Conservation (phyloP, 2,329 filamentous ascomycete genomes). For the Dothideomycetes sp. region DNA sequence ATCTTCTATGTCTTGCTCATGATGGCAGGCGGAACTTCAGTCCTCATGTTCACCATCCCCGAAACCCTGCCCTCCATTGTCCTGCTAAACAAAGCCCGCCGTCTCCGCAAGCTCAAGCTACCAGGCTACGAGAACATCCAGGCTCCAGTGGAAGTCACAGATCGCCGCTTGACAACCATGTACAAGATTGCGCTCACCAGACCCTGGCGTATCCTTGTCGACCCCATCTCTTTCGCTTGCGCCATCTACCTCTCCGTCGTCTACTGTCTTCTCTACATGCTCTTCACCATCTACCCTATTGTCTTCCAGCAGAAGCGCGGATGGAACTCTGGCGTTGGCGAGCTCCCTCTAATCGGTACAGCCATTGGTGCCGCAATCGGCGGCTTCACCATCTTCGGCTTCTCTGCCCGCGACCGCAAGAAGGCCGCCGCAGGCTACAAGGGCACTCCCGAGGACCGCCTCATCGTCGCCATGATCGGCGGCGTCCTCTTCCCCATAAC, state of each 20-base stretch:
- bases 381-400: conserved; percentile 28
- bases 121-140: conserved; percentile 42
- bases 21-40: conserved; percentile 23
- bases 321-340: conserved; percentile 43
- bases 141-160: conserved; percentile 37
- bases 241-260: conserved; percentile 44
- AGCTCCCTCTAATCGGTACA: conserved; percentile 41
- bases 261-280: conserved; percentile 45
- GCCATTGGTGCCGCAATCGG: conserved; percentile 38
- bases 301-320: conserved; percentile 42
- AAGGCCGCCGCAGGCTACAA: conserved; percentile 25
- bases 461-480: conserved; percentile 21
- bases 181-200: conserved; percentile 43
- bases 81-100: conserved; percentile 41
- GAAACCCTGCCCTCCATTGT: conserved; percentile 45
- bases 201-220: conserved; percentile 44
- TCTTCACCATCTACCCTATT: conserved; percentile 47
- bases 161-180: conserved; percentile 31
- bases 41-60: conserved; percentile 46
- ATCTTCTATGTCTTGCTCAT: conserved; percentile 33
- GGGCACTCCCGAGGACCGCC: conserved; percentile 32
- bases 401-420: conserved; percentile 28
- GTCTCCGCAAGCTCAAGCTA: conserved; percentile 38
- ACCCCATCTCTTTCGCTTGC: conserved; percentile 41
- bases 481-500: conserved; percentile 21